Base-by-base conservation (phyloP, 192 early-diverging fungal species). In the Coemansia furcata region DNA sequence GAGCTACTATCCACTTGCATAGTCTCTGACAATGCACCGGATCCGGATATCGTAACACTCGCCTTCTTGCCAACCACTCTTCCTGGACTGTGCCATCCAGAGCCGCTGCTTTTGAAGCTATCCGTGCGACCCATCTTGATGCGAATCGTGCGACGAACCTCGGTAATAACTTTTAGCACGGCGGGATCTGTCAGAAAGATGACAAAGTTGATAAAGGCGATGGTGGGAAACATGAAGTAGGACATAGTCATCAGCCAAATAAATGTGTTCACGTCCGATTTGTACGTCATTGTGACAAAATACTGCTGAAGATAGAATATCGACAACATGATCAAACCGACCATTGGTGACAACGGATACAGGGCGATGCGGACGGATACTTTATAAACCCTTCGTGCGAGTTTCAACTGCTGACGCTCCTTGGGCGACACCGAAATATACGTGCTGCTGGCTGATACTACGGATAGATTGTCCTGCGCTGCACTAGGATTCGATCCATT, bases 341-440 rank as follows among this genome's bases (percentile, higher is more conserved):
- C 19, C 5, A 73, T 0, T 32, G 71, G 77, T 4, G 65, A 63
- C 35, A 79, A 23, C 1, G 77, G 71, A 49, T 78, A 78, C 3
- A 73, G 47, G 1, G 76, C 76, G 40, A 78, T 78, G n/a, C 76
- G 71, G 14, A 78, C 69, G 47, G 67, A 73, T 21, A 71, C 67
- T 12, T 49, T 60, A 40, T 78, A 73, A 29, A 78, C 71, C 17
- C 30, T 69, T 55, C 68, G 71, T 19, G 68, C 70, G 17, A 71
- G 60, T 17, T 62, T 44, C 15, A 78, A 63, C 52, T 72, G 76
- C 2, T 63, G 63, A 17, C 42, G 39, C 4, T 78, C 76, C 40
- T 68, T 66, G 15, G 35, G 19, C n/a, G 70, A 38, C 12, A 78
- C 40, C 1, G 59, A 57, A n/a, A 52, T 33, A 4, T 39, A 40